A percentile compares a stretch with the other conserved stretches of the same genome.
Conservation (phyloP, 495 filamentous ascomycete genomes). For the Penicillium roqueforti region DNA sequence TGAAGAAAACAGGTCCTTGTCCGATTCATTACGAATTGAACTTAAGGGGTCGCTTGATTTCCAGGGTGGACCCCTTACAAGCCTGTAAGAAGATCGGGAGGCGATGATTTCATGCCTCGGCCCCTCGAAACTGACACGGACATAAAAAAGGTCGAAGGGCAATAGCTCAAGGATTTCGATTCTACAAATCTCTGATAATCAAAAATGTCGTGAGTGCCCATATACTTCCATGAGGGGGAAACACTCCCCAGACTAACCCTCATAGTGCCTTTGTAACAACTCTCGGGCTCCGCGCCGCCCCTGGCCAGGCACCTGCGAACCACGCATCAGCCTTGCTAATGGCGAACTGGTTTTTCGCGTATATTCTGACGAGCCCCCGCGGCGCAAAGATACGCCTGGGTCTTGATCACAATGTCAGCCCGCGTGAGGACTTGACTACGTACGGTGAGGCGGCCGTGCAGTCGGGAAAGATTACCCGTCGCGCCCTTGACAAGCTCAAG, state of each 20-base stretch:
- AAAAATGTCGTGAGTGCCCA: slow-evolving; percentile 10
- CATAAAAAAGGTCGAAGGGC: background rate
- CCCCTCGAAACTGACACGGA: too few relatives aligned
- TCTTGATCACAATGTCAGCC: slow-evolving; percentile 47
- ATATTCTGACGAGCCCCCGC: slow-evolving; percentile 39
- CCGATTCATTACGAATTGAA: too few relatives aligned
- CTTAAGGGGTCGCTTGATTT: too few relatives aligned
- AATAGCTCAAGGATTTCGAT: too few relatives aligned
- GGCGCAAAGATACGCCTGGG: slow-evolving; percentile 38
- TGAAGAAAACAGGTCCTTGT: too few relatives aligned
- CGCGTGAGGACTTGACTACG: slow-evolving; percentile 43
- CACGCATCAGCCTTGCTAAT: slow-evolving; percentile 38
- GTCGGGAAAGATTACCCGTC: slow-evolving; percentile 45
- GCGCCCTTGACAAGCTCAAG: slow-evolving; percentile 42
- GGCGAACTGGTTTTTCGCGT: slow-evolving; percentile 47
- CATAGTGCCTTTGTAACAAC: slow-evolving; percentile 22
- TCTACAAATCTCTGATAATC: too few relatives aligned
- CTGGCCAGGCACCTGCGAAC: slow-evolving; percentile 25
- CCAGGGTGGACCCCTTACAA: too few relatives aligned
- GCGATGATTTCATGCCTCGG: background rate
- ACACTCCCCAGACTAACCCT: background rate
- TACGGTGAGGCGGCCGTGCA: slow-evolving; percentile 45
- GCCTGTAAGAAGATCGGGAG: too few relatives aligned
- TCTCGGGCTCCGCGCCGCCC: slow-evolving; percentile 25
- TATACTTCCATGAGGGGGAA: background rate